These are phyloP conservation scores for Tricholoma terreum DNA, from an alignment of 768 basidiomycete genomes.

Conservation along the genomic window DNA sequence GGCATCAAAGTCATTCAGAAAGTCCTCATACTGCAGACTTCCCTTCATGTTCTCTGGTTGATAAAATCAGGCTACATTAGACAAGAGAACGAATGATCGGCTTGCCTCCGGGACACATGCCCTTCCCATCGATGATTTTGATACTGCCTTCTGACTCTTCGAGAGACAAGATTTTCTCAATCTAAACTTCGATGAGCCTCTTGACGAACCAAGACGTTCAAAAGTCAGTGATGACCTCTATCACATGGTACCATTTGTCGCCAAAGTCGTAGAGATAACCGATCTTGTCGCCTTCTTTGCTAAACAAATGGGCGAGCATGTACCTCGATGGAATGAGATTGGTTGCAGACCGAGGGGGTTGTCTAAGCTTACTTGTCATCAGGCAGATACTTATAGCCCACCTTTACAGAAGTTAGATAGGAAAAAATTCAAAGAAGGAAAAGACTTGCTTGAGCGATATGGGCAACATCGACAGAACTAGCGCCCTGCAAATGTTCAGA, in stretches of 20 bases:
- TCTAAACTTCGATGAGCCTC: constrained; percentile 17
- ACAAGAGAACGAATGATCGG: too few relatives aligned
- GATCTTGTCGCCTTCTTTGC: background rate
- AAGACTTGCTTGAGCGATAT: background rate
- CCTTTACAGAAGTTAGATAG: constrained; percentile 7
- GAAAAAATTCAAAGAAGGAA: background rate
- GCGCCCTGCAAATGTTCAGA: background rate
- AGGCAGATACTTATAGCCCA: constrained; percentile 27
- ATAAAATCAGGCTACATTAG: too few relatives aligned
- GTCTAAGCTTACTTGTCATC: constrained; percentile 30
- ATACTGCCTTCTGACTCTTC: constrained; percentile 27
- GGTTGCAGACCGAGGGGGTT: constrained; percentile 25
- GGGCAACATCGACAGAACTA: background rate
- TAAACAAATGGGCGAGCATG: background rate
- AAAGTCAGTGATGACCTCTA: too few relatives aligned
- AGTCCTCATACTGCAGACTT: background rate
- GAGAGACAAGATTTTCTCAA: constrained; percentile 19
- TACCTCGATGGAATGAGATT: constrained; percentile 9
- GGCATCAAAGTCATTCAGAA: background rate
- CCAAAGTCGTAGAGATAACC: constrained; percentile 25
- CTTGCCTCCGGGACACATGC: constrained; percentile 27
- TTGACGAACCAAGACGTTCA: too few relatives aligned
- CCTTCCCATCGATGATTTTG: too few relatives aligned
- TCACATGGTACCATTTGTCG: constrained; percentile 30
- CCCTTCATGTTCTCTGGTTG: background rate